A percentile compares a stretch with the other conserved stretches of the same genome.
phyloP scores from a whole-genome alignment of 352 stramenopile species.

The Hyaloperonospora arabidopsidis region DNA sequence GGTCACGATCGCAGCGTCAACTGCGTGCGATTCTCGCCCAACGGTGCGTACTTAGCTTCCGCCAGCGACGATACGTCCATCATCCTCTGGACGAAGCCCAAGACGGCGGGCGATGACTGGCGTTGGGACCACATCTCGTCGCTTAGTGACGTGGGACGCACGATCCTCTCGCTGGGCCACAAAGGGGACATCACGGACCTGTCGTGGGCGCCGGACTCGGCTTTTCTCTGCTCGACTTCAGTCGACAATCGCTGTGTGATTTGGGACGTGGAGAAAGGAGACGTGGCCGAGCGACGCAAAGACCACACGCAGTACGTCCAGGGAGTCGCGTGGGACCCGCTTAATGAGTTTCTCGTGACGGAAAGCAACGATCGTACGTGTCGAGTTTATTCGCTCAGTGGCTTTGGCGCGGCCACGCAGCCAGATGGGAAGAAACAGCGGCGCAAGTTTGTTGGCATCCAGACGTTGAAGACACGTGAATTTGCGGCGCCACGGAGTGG shows the following conservation, averaged over 20 bases:
- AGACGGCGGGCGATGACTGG: slow-evolving; percentile 62
- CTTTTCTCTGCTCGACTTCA: slow-evolving; percentile 86
- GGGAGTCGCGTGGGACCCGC: slow-evolving; percentile 92
- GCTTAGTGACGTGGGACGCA: slow-evolving; percentile 72
- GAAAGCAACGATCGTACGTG: slow-evolving; percentile 92
- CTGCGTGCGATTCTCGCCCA: slow-evolving; percentile 87
- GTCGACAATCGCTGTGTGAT: slow-evolving; percentile 90
- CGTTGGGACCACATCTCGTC: slow-evolving; percentile 70
- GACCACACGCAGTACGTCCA: slow-evolving; percentile 96
- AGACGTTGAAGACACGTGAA: slow-evolving; percentile 75
- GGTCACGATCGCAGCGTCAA: slow-evolving; percentile 88
- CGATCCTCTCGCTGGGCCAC: slow-evolving; percentile 68
- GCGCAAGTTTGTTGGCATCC: slow-evolving; percentile 66
- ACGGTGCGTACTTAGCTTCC: slow-evolving; percentile 77
- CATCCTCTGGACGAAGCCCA: slow-evolving; percentile 76
- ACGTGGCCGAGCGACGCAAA: slow-evolving; percentile 76
- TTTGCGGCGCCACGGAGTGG: slow-evolving; percentile 20
- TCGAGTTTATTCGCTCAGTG: slow-evolving; percentile 84
- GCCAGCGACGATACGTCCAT: slow-evolving; percentile 87
- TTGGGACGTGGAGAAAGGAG: slow-evolving; percentile 73
- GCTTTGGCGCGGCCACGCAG: slow-evolving; percentile 42
- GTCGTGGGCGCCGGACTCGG: slow-evolving; percentile 87
- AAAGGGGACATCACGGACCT: slow-evolving; percentile 90
- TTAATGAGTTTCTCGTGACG: slow-evolving; percentile 90
- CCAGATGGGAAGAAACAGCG: slow-evolving; percentile 54